Conservation (phyloP, 495 filamentous ascomycete species). For the Penicillium arizonense region DNA sequence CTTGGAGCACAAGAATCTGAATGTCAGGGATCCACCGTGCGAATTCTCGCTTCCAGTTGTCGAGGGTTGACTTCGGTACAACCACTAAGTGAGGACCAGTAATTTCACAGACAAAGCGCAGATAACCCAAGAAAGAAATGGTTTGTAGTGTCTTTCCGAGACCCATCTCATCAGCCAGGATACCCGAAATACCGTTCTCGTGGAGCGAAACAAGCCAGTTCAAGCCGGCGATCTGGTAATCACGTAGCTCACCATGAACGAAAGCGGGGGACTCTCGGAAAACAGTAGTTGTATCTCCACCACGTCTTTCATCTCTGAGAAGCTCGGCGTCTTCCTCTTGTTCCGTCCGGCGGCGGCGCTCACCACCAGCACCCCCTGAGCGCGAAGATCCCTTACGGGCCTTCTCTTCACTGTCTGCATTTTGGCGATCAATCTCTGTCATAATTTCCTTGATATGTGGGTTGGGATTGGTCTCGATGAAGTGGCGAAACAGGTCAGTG, state of each 20-base stretch:
- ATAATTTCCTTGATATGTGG: constrained; percentile 89
- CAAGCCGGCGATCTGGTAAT: constrained; percentile 91
- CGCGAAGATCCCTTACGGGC: constrained; percentile 71
- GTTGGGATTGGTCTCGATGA: constrained; percentile 96
- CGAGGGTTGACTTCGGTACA: constrained; percentile 95
- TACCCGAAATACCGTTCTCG: constrained; percentile 98
- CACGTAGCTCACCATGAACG: constrained; percentile 85
- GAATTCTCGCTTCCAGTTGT: constrained; percentile 98
- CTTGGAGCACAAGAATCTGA: constrained; percentile 90
- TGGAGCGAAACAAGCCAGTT: constrained; percentile 99
- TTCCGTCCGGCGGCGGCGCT: constrained; percentile 83
- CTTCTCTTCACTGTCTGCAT: constrained; percentile 68
- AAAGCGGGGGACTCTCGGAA: constrained; percentile 92
- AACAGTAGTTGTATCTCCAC: constrained; percentile 79
- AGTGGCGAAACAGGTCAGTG: constrained; percentile 97
- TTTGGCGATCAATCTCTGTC: constrained; percentile 87
- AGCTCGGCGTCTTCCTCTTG: constrained; percentile 98
- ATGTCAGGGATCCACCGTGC: constrained; percentile 92
- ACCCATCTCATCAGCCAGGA: constrained; percentile 97
- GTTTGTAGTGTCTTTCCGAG: constrained; percentile 94
- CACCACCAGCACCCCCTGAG: constrained; percentile 79
- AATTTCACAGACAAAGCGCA: constrained; percentile 84
- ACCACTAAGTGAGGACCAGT: constrained; percentile 90
- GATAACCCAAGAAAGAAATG: constrained; percentile 86
- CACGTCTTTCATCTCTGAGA: constrained; percentile 84